Evolutionary conservation across 2,329 filamentous ascomycete genomes (phyloP).

Genomic region (Colletotrichum cereale): DNA sequence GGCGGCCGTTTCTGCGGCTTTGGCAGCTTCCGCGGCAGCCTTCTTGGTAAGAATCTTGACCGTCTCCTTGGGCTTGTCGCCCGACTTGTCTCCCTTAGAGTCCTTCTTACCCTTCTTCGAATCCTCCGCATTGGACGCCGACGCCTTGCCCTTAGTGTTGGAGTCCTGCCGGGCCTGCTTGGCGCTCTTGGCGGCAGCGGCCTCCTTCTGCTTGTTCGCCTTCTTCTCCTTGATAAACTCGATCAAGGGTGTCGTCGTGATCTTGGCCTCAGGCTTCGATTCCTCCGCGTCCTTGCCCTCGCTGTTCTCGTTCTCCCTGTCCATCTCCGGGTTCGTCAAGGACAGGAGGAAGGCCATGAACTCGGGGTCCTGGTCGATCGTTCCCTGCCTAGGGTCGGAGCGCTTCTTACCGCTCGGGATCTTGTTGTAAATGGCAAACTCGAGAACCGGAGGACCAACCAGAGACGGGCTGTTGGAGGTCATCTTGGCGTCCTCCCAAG

Average conservation of each 20-base stretch:
- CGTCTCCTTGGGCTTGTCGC: conserved; percentile 67
- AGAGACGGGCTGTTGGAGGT: conserved; percentile 79
- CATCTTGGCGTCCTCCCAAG: conserved; percentile 86
- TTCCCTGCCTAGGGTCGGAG: conserved; percentile 87
- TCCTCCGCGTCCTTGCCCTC: conserved; percentile 63
- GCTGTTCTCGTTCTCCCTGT: conserved; percentile 60
- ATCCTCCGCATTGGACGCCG: conserved; percentile 56
- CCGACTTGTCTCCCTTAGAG: conserved; percentile 63
- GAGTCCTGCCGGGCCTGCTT: conserved; percentile 70
- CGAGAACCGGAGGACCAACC: conserved; percentile 82
- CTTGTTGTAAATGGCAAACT: conserved; percentile 87
- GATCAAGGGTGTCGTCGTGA: conserved; percentile 88
- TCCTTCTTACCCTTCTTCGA: conserved; percentile 70
- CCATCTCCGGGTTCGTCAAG: conserved; percentile 76
- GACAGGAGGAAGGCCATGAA: conserved; percentile 94
- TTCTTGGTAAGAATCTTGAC: conserved; percentile 75
- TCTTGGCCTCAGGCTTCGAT: conserved; percentile 66
- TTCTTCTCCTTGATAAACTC: conserved; percentile 94
- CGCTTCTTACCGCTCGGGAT: conserved; percentile 80
- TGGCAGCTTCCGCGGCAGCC: conserved; percentile 61
- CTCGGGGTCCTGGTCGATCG: conserved; percentile 95
- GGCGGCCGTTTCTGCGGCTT: conserved; percentile 59
- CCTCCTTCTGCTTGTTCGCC: conserved; percentile 76
- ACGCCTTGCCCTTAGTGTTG: conserved; percentile 60
- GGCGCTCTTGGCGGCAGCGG: conserved; percentile 63